Conservation (phyloP, 2,329 filamentous ascomycete species). For the Metarhizium album region DNA sequence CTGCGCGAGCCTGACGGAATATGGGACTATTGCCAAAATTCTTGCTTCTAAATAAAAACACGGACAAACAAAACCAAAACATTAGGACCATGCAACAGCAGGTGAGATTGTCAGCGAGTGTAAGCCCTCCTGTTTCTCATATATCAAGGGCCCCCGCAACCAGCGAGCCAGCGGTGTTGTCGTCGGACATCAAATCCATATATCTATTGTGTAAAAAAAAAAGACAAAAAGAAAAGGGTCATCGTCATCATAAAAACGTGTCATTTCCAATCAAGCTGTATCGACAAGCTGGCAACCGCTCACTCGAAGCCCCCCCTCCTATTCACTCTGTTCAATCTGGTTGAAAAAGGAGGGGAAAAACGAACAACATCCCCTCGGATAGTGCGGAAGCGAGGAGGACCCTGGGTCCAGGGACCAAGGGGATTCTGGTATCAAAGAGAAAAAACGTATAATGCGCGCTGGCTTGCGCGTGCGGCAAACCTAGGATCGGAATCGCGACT, state of each 20-base stretch:
- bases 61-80: background rate
- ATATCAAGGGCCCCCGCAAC: background rate
- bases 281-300: background rate
- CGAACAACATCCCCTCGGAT: background rate
- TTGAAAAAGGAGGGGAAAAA: too few species aligned
- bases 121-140: background rate
- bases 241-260: slow-evolving; percentile 9
- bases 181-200: background rate
- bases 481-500: slow-evolving; percentile 22
- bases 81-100: background rate
- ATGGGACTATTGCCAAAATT: background rate
- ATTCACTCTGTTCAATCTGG: slow-evolving; percentile 1
- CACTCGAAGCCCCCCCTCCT: background rate
- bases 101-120: background rate
- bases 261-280: slow-evolving; percentile 1
- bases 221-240: slow-evolving; percentile 3
- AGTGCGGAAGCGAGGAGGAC: background rate
- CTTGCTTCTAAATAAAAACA: background rate
- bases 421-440: background rate
- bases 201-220: too few species aligned
- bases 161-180: slow-evolving; percentile 4
- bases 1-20: background rate
- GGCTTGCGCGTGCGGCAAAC: slow-evolving; percentile 1
- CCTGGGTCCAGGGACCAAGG: background rate
- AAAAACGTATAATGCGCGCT: slow-evolving; percentile 6